Evolutionary conservation across 2,329 filamentous ascomycete genomes (phyloP).

Genomic region (Colletotrichum agaves): DNA sequence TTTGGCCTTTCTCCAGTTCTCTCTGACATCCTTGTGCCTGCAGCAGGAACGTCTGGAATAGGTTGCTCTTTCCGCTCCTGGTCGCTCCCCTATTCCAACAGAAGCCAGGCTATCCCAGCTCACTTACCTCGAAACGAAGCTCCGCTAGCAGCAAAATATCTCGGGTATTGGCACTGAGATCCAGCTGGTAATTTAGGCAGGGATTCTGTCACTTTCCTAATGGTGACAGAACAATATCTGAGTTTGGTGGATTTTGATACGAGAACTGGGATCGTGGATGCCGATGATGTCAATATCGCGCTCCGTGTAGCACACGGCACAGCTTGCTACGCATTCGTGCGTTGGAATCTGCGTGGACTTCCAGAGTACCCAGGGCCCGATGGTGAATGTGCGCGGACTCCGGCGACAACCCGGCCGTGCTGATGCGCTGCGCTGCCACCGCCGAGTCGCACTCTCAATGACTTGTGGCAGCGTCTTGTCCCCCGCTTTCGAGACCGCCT

Average conservation of each 20-base stretch:
- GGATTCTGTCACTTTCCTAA: constrained; percentile 15
- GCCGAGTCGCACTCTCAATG: constrained; percentile 14
- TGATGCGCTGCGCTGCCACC: constrained; percentile 14
- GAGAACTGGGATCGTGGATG: constrained; percentile 23
- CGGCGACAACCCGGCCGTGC: constrained; percentile 25
- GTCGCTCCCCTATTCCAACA: constrained; percentile 20
- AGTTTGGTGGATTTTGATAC: constrained; percentile 20
- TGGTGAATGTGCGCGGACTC: constrained; percentile 23
- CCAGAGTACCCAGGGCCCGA: neutral
- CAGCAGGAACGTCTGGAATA: constrained; percentile 33
- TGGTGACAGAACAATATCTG: constrained; percentile 34
- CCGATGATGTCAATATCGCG: constrained; percentile 27
- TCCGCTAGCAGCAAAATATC: constrained; percentile 11
- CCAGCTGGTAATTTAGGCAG: constrained; percentile 27
- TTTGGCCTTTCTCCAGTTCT: neutral
- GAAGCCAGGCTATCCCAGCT: neutral
- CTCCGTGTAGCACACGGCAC: constrained; percentile 23
- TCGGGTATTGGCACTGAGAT: constrained; percentile 25
- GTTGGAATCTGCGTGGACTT: too few relatives aligned
- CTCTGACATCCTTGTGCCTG: constrained; percentile 21
- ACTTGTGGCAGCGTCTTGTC: constrained; percentile 4
- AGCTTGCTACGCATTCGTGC: neutral
- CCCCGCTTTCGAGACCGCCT: constrained; percentile 20
- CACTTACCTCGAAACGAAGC: constrained; percentile 9
- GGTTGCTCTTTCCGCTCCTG: constrained; percentile 31